Base-by-base conservation (phyloP, 306 rosid species). In the Cucumis cinereus region DNA sequence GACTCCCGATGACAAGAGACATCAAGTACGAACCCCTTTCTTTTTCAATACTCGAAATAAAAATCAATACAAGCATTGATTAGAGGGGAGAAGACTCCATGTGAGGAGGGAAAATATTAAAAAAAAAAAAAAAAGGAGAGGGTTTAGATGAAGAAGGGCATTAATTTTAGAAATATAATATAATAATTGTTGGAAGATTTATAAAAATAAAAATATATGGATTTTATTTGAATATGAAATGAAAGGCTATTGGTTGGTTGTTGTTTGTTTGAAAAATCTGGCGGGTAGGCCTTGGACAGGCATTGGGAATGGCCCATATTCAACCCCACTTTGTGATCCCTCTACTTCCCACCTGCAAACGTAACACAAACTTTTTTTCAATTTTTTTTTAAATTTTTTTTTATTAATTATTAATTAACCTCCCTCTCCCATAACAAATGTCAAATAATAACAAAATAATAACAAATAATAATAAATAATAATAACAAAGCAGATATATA, bases 291-390 rank as follows among this genome's bases (percentile, higher is more conserved):
- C 98, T 75, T 89, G 78, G 57, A 73, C 67, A 53, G 98, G 98
- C 33, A 93, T 86, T 78, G 98, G 98, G 79, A 93, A 93, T 81
- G 98, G 98, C 79, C 93, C 83, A 68, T 91, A 93, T 75, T 91
- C 88, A 84, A 91, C 81, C 78, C 96, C 97, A 36, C 81, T 85
- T 52, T 83, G 45, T 73, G 78, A 54, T 86, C 81, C 97, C 85
- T 83, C 87, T 20, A 89, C 89, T 74, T 93, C 86, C 96, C 97
- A 93, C 90, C 98, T 93, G 86, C 82, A 85, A 20, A 41, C 30
- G 73, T n/a, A 19, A 64, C 26, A 40, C 0, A n/a, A 10, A 0
- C 5, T 3, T n/a, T n/a, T 10, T 59, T 13, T 30, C 3, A 1
- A 1, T 30, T 30, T 2, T 2, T 3, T 4, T 30, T 30, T 3